A percentile compares a stretch with the other conserved stretches of the same genome.
Conservation (phyloP, 2,329 filamentous ascomycete species). For the Stagonosporopsis chrysanthemi region DNA sequence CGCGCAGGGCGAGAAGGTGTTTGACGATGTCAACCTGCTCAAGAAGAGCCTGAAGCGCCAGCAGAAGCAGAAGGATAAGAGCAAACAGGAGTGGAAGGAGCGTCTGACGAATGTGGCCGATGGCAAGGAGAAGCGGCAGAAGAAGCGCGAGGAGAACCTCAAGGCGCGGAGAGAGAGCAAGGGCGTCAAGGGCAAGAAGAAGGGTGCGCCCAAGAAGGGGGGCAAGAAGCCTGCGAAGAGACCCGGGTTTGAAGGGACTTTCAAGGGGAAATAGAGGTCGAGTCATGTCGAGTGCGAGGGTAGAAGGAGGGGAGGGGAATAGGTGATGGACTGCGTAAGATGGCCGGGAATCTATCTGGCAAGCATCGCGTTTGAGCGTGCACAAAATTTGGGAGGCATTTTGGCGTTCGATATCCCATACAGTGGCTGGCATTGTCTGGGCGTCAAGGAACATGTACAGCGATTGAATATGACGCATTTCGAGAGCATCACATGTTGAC, state of each 20-base stretch:
- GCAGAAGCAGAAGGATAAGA: constrained; percentile 88
- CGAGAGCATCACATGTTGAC: constrained; percentile 3
- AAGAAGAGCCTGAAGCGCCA: constrained; percentile 97
- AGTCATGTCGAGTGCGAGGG: not conserved
- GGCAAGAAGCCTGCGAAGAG: constrained; percentile 60
- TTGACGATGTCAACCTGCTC: constrained; percentile 79
- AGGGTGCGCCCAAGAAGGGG: constrained; percentile 55
- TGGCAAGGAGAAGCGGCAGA: constrained; percentile 58
- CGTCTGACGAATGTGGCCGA: constrained; percentile 55
- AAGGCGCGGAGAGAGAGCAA: constrained; percentile 78
- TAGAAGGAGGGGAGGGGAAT: not conserved
- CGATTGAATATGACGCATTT: constrained; percentile 32
- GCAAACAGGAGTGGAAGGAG: constrained; percentile 79
- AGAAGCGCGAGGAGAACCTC: constrained; percentile 62
- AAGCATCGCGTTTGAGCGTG: constrained; percentile 15
- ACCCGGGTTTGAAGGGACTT: constrained; percentile 71
- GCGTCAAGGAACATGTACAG: constrained; percentile 34
- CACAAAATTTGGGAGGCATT: constrained; percentile 30
- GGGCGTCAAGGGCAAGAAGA: constrained; percentile 72
- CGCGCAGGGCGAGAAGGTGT: constrained; percentile 87
- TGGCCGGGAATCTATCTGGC: constrained; percentile 1
- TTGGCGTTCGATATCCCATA: constrained; percentile 43
- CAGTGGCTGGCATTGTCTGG: constrained; percentile 35
- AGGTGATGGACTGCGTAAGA: not conserved
- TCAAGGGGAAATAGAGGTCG: constrained; percentile 57